phyloP scores from a whole-genome alignment of 2,329 filamentous ascomycete species.

The Talaromyces sp. region DNA sequence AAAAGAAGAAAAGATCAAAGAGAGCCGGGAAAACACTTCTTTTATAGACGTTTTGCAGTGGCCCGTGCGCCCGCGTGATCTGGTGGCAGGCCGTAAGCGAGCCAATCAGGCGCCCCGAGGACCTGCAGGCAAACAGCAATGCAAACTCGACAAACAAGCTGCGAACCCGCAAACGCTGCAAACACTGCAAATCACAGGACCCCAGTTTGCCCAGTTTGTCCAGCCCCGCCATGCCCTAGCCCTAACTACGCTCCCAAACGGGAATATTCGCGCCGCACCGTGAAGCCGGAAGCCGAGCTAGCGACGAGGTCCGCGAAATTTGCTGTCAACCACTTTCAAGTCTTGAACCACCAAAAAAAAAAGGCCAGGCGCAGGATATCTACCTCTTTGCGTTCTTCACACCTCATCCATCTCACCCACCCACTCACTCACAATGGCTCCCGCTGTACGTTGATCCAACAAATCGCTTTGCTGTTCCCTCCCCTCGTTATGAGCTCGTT shows the following conservation, averaged over 20 bases:
- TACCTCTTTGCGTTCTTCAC: constrained; percentile 71
- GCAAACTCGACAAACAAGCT: constrained; percentile 3
- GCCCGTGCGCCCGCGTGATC: constrained; percentile 17
- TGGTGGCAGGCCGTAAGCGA: background rate
- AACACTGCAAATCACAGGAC: background rate
- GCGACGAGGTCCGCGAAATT: background rate
- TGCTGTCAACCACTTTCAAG: background rate
- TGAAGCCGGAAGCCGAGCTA: background rate
- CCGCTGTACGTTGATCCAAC: constrained; percentile 71
- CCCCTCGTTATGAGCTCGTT: constrained; percentile 10
- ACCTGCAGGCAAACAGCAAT: background rate
- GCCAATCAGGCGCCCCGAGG: background rate
- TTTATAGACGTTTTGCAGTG: constrained; percentile 24
- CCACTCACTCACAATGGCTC: constrained; percentile 67
- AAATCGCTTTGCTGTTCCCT: constrained; percentile 92
- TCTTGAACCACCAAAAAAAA: background rate
- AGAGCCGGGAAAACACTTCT: constrained; percentile 12
- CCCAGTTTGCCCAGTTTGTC: background rate
- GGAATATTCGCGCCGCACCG: background rate
- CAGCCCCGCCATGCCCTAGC: constrained; percentile 11
- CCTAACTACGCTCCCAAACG: constrained; percentile 25
- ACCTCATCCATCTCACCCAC: constrained; percentile 24
- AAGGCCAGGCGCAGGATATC: constrained; percentile 71
- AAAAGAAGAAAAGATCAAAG: constrained; percentile 39
- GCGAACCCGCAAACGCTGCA: constrained; percentile 1